These are phyloP conservation scores for Somion occarium DNA, from an alignment of 1,284 basidiomycete species.

Conservation along the genomic window DNA sequence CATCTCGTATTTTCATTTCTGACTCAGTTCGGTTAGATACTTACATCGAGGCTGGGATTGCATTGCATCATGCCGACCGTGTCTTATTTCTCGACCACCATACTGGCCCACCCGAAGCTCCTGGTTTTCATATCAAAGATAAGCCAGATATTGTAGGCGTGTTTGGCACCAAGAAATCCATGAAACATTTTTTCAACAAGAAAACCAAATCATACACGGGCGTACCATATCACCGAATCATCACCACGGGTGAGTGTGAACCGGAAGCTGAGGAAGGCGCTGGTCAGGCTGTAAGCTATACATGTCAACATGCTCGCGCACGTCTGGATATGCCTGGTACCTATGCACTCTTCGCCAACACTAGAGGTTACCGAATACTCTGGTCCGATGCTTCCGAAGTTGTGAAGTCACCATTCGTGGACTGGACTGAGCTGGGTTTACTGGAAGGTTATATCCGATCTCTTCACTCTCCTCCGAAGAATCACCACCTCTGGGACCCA, in stretches of 20 bases:
- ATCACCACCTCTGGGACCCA: slow-evolving; percentile 8
- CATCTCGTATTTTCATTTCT: too few species aligned
- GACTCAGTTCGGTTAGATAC: too few species aligned
- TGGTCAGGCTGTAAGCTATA: background rate
- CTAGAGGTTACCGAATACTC: background rate
- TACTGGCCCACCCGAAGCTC: too few species aligned
- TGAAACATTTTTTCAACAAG: too few species aligned
- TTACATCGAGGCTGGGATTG: too few species aligned
- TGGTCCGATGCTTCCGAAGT: slow-evolving; percentile 8
- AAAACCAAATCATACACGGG: background rate
- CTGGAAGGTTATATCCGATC: slow-evolving; percentile 8
- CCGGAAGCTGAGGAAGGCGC: background rate
- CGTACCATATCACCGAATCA: slow-evolving; percentile 1
- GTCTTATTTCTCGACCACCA: too few species aligned
- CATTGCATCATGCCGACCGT: too few species aligned
- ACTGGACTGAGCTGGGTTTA: background rate
- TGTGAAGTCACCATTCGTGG: background rate
- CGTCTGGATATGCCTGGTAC: slow-evolving; percentile 7
- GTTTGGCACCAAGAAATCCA: background rate
- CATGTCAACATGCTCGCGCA: slow-evolving; percentile 3
- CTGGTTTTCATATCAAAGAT: too few species aligned
- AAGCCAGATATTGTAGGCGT: background rate
- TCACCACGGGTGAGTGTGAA: slow-evolving; percentile 2
- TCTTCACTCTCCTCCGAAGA: slow-evolving; percentile 7
- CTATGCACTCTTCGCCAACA: background rate